Percentiles rank a stretch among this genome's conserved stretches.
Evolutionary conservation across 2,329 filamentous ascomycete species (phyloP).

Genomic region (Trichoderma sp.): DNA sequence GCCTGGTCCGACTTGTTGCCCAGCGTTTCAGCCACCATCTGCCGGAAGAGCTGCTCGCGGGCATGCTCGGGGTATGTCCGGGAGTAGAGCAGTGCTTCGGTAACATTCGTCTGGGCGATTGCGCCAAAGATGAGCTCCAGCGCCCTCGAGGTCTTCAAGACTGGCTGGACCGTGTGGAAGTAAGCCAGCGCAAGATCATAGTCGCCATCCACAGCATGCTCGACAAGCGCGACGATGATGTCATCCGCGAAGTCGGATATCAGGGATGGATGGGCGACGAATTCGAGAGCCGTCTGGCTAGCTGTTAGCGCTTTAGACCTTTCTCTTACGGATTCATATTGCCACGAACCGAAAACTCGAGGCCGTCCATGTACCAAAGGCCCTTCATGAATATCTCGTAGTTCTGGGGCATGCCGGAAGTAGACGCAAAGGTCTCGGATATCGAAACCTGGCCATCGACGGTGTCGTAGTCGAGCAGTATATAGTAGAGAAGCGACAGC

Average conservation of each 20-base stretch:
- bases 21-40: conserved; percentile 63
- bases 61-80: conserved; percentile 64
- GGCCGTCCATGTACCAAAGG: conserved; percentile 76
- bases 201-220: conserved; percentile 61
- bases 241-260: conserved; percentile 82
- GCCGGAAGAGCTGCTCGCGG: conserved; percentile 67
- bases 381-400: conserved; percentile 83
- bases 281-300: conserved; percentile 65
- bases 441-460: conserved; percentile 53
- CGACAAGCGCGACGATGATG: conserved; percentile 70
- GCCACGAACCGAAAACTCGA: conserved; percentile 62
- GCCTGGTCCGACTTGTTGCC: conserved; percentile 51
- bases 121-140: conserved; percentile 70
- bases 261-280: conserved; percentile 77
- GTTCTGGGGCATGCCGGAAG: conserved; percentile 69
- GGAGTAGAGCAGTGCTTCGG: conserved; percentile 74
- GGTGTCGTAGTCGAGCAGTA: conserved; percentile 73
- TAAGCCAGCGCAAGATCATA: conserved; percentile 72
- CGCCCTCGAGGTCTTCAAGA: conserved; percentile 64
- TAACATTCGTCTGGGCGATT: conserved; percentile 66
- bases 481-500: conserved; percentile 80
- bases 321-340: not conserved
- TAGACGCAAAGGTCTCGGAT: conserved; percentile 60
- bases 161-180: conserved; percentile 74
- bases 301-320: not conserved